Percentiles rank a stretch among this genome's conserved stretches.
These are phyloP conservation scores for Spergularia marina DNA, from an alignment of 148 eudicot genomes.

Conservation along the genomic window DNA sequence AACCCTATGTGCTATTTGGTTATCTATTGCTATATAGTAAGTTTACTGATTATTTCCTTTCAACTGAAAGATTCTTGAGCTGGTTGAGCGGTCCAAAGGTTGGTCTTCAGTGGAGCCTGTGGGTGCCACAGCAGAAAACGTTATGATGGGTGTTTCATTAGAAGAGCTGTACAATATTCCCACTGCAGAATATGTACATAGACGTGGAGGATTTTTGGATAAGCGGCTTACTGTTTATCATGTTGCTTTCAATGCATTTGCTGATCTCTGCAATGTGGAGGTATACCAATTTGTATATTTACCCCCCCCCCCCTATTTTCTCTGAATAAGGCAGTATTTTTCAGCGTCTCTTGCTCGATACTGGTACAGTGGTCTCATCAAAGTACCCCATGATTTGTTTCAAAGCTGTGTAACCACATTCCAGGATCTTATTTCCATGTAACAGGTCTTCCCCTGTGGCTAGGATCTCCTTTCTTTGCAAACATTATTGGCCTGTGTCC, in stretches of 20 bases:
- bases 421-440: too few relatives aligned
- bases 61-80: conserved; percentile 70
- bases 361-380: background rate
- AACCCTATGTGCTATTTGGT: background rate
- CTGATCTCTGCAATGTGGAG: conserved; percentile 70
- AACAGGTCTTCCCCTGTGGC: too few relatives aligned
- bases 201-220: conserved; percentile 62
- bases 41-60: conserved; percentile 10
- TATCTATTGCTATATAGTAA: background rate
- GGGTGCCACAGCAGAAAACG: conserved; percentile 57
- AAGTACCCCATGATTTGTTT: background rate
- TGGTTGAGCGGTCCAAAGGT: conserved; percentile 94
- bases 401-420: background rate
- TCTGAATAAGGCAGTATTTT: background rate
- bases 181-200: conserved; percentile 61
- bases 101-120: conserved; percentile 68
- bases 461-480: too few relatives aligned
- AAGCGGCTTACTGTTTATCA: conserved; percentile 77
- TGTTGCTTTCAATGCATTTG: conserved; percentile 73
- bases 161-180: conserved; percentile 81
- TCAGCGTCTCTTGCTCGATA: background rate
- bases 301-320: background rate
- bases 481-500: too few relatives aligned
- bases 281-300: conserved; percentile 32
- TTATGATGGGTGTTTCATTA: conserved; percentile 68